A percentile compares a stretch with the other conserved stretches of the same genome.
These are phyloP conservation scores for Pharnaceum exiguum DNA, from an alignment of 148 eudicot genomes.

Conservation along the genomic window DNA sequence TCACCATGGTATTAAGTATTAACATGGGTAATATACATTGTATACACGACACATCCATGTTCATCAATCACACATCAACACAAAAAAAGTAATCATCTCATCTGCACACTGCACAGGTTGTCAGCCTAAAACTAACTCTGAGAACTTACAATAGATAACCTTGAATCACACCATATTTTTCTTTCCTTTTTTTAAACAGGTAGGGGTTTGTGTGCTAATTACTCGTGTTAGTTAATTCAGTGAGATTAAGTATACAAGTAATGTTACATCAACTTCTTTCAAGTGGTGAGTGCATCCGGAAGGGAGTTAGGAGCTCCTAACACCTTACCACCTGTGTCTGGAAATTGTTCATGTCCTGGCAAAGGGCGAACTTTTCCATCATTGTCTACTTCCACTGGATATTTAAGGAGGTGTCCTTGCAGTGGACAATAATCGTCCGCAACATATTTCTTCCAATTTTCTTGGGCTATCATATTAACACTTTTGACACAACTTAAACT, in stretches of 20 bases:
- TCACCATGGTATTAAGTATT: no score
- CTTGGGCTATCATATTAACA: conserved; percentile 40
- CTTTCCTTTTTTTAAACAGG: neutral
- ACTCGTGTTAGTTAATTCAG: conserved; percentile 4
- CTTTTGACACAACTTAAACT: conserved; percentile 31
- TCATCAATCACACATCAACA: conserved; percentile 1
- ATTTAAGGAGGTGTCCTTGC: conserved; percentile 51
- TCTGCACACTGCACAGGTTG: conserved; percentile 12
- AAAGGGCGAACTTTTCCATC: conserved; percentile 36
- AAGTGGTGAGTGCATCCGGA: conserved; percentile 57
- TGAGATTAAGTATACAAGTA: neutral
- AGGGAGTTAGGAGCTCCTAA: conserved; percentile 42
- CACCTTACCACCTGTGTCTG: conserved; percentile 55
- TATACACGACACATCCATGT: conserved; percentile 18
- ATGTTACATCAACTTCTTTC: neutral
- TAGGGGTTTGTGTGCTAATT: no score
- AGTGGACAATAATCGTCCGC: conserved; percentile 29
- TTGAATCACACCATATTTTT: neutral
- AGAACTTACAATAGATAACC: neutral
- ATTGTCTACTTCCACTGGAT: conserved; percentile 32
- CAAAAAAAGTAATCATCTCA: conserved; percentile 8
- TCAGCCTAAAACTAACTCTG: neutral
- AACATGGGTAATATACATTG: neutral
- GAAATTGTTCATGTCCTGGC: conserved; percentile 38
- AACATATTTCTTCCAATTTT: conserved; percentile 46